phyloP scores from a whole-genome alignment of 164 flowering plant species.

The Platanus orientalis region DNA sequence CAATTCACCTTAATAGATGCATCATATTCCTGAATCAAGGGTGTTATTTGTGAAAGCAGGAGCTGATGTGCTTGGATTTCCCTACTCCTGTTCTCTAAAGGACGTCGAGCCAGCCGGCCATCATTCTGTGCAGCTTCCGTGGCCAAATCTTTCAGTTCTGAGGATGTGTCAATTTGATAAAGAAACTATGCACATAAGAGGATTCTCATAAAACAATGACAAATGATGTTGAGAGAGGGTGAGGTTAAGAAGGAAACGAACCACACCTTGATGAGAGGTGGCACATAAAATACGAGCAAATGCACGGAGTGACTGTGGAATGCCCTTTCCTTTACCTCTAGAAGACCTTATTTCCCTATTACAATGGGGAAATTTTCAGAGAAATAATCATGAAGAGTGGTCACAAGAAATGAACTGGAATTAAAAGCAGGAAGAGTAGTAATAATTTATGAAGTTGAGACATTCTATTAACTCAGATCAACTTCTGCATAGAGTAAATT shows the following conservation, averaged over 20 bases:
- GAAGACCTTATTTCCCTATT: constrained; percentile 67
- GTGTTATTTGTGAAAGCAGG: constrained; percentile 34
- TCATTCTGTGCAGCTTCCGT: constrained; percentile 61
- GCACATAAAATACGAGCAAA: constrained; percentile 66
- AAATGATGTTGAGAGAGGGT: neutral
- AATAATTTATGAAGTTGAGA: neutral
- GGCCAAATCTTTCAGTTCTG: constrained; percentile 59
- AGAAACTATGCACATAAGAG: neutral
- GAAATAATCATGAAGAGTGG: neutral
- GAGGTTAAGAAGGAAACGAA: neutral
- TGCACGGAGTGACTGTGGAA: constrained; percentile 87
- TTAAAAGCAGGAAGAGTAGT: neutral
- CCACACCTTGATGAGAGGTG: constrained; percentile 49
- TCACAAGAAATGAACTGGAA: neutral
- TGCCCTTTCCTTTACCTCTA: constrained; percentile 69
- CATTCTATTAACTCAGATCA: no score
- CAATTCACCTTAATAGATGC: constrained; percentile 46
- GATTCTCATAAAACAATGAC: neutral
- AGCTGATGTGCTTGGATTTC: constrained; percentile 68
- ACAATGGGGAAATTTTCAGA: neutral
- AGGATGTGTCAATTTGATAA: constrained; percentile 8
- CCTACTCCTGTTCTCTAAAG: constrained; percentile 35
- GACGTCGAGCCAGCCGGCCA: constrained; percentile 79
- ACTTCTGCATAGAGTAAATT: no score
- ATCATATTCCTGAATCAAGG: constrained; percentile 40